A percentile compares a stretch with the other conserved stretches of the same genome.
Evolutionary conservation across 768 basidiomycete species (phyloP).

Genomic region (Mycena galericulata): DNA sequence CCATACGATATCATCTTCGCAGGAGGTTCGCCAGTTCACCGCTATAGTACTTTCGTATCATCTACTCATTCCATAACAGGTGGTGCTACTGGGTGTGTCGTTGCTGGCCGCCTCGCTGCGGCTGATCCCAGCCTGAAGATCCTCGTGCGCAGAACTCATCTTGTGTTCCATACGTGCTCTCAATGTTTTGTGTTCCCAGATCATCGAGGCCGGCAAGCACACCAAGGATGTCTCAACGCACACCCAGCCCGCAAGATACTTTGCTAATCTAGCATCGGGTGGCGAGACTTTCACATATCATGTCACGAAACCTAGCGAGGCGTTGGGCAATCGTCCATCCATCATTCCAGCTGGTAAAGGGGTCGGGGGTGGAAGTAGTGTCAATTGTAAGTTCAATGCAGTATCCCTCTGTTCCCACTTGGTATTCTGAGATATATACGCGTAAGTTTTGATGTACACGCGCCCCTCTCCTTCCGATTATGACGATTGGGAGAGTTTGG

Average conservation of each 20-base stretch:
- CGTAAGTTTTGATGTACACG: slow-evolving; percentile 64
- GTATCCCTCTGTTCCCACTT: not conserved
- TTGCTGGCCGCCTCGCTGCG: slow-evolving; percentile 65
- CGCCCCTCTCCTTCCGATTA: slow-evolving; percentile 73
- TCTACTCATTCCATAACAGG: slow-evolving; percentile 41
- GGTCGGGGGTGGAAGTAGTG: slow-evolving; percentile 71
- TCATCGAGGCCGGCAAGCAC: slow-evolving; percentile 70
- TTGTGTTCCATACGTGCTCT: not conserved
- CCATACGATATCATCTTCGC: slow-evolving; percentile 50
- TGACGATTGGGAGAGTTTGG: slow-evolving; percentile 68
- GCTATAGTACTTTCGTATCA: not conserved
- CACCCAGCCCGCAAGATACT: slow-evolving; percentile 65
- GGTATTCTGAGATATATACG: not conserved
- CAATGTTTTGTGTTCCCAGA: slow-evolving; percentile 42
- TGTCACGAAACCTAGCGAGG: slow-evolving; percentile 55
- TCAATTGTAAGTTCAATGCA: slow-evolving; percentile 65
- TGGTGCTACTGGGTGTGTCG: slow-evolving; percentile 68
- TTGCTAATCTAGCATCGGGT: slow-evolving; percentile 52
- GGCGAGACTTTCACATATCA: slow-evolving; percentile 60
- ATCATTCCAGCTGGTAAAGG: slow-evolving; percentile 60
- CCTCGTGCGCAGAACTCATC: slow-evolving; percentile 50
- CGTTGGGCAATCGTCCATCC: slow-evolving; percentile 55
- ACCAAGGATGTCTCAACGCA: slow-evolving; percentile 60
- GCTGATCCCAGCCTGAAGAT: slow-evolving; percentile 68
- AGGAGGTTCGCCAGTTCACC: slow-evolving; percentile 55